Evolutionary conservation across 352 stramenopile genomes (phyloP).

Genomic region (Globisporangium cystogenes): DNA sequence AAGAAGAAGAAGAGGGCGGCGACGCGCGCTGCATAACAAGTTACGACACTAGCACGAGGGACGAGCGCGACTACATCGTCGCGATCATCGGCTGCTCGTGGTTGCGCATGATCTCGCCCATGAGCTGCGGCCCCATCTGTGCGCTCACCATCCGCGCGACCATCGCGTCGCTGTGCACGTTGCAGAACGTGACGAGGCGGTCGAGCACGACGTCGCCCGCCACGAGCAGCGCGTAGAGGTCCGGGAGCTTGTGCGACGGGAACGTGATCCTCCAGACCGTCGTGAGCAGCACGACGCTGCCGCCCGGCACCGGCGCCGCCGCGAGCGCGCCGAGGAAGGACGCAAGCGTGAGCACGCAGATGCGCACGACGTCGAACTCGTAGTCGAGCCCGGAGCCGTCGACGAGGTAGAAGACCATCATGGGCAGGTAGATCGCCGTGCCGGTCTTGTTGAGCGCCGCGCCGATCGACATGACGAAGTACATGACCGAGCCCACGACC

Average conservation of each 20-base stretch:
- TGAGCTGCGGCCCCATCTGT: constrained; percentile 20
- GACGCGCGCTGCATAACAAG: neutral
- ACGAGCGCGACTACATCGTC: constrained; percentile 14
- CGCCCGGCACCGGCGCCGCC: constrained; percentile 49
- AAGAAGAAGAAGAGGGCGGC: too few species aligned
- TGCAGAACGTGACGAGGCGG: constrained; percentile 65
- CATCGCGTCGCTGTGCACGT: constrained; percentile 73
- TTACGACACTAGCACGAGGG: neutral
- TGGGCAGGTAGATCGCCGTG: constrained; percentile 67
- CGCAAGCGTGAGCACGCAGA: constrained; percentile 46
- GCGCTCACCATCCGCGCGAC: constrained; percentile 66
- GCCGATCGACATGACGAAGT: constrained; percentile 70
- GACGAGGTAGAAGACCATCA: constrained; percentile 71
- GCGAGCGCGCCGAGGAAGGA: constrained; percentile 57
- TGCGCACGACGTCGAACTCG: constrained; percentile 27
- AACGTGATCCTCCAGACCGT: constrained; percentile 73
- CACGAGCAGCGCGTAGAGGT: constrained; percentile 56
- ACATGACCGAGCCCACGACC: constrained; percentile 53
- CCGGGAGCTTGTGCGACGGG: constrained; percentile 38
- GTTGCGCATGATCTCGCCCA: constrained; percentile 18
- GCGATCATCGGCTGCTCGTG: constrained; percentile 12
- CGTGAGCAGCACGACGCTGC: constrained; percentile 54
- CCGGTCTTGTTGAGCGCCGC: constrained; percentile 71
- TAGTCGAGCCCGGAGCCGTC: constrained; percentile 38
- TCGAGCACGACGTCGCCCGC: constrained; percentile 70